Percentiles rank a stretch among this genome's conserved stretches.
Evolutionary conservation across 2,329 filamentous ascomycete species (phyloP).

Genomic region (Hypoxylon sp.): DNA sequence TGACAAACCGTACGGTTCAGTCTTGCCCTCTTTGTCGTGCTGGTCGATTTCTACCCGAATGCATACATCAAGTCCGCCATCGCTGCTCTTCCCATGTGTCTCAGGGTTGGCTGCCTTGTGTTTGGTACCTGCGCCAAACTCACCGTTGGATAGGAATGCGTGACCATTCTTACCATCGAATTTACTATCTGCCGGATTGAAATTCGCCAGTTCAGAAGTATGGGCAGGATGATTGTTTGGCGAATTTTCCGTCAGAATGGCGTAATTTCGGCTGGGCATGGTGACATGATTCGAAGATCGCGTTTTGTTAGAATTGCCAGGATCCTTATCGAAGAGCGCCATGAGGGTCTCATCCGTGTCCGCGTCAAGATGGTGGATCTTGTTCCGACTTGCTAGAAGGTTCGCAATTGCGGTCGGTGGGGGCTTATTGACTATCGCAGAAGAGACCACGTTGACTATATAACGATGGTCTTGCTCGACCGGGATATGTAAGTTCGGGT

Average conservation of each 20-base stretch:
- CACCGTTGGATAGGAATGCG: constrained; percentile 79
- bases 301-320: constrained; percentile 81
- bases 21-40: constrained; percentile 82
- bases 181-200: constrained; percentile 24
- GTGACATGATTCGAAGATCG: constrained; percentile 83
- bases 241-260: constrained; percentile 89
- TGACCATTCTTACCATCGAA: constrained; percentile 74
- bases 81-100: constrained; percentile 66
- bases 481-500: constrained; percentile 81
- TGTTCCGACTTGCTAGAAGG: constrained; percentile 90
- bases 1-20: constrained; percentile 84
- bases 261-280: constrained; percentile 94
- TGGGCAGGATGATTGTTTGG: constrained; percentile 62
- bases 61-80: constrained; percentile 80
- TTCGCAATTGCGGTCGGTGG: constrained; percentile 90
- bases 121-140: constrained; percentile 80
- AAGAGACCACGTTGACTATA: constrained; percentile 94
- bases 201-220: constrained; percentile 30
- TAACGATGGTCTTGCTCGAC: constrained; percentile 90
- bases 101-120: constrained; percentile 77
- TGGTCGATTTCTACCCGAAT: constrained; percentile 91
- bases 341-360: constrained; percentile 94
- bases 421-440: constrained; percentile 95
- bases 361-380: constrained; percentile 75
- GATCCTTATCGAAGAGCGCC: constrained; percentile 91